A percentile compares a stretch with the other conserved stretches of the same genome.
Conservation (phyloP, 352 stramenopile species). For the Globisporangium emineosum region DNA sequence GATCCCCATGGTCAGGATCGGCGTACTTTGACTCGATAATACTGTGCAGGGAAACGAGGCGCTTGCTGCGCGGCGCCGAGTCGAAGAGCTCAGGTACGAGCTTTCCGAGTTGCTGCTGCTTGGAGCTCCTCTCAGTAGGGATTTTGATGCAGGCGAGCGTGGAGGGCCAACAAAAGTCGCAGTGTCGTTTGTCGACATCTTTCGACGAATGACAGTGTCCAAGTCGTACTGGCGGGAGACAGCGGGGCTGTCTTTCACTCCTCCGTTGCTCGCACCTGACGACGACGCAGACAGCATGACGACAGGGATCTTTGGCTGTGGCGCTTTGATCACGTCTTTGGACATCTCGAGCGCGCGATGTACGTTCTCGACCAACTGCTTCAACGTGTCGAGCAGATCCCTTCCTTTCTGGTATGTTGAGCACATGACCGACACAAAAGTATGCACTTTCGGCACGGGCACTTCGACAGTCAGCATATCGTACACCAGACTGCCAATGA, state of each 20-base stretch:
- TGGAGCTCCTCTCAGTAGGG: conserved; percentile 7
- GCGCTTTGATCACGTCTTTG: conserved; percentile 52
- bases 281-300: neutral
- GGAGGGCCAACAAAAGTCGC: conserved; percentile 8
- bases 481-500: conserved; percentile 80
- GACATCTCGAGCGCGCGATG: conserved; percentile 76
- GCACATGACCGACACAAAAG: conserved; percentile 81
- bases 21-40: conserved; percentile 21
- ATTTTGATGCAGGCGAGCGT: conserved; percentile 9
- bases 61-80: conserved; percentile 12
- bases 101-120: neutral
- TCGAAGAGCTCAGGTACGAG: neutral
- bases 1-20: conserved; percentile 57
- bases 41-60: conserved; percentile 14
- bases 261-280: neutral
- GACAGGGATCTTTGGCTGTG: conserved; percentile 20
- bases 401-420: conserved; percentile 75
- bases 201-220: conserved; percentile 74
- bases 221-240: conserved; percentile 66
- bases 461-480: conserved; percentile 86
- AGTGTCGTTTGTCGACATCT: conserved; percentile 63
- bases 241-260: conserved; percentile 30
- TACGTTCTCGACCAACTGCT: conserved; percentile 81
- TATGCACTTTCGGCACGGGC: conserved; percentile 63
- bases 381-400: conserved; percentile 67